Evolutionary conservation across 169 alveolate species (phyloP).

Genomic region (Amoebophrya sp.): DNA sequence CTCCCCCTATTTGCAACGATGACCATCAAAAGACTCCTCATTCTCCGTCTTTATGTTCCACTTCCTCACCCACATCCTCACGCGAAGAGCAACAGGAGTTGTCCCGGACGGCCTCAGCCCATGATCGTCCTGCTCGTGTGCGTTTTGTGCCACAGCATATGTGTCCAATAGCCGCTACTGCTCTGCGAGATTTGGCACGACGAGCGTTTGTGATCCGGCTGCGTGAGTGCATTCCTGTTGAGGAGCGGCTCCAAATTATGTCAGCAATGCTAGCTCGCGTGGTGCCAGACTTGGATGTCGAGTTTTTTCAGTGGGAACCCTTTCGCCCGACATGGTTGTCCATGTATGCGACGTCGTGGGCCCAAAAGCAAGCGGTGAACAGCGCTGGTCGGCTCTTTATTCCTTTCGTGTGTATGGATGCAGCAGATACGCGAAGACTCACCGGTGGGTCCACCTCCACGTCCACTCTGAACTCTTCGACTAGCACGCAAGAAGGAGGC

Average conservation of each 20-base stretch:
- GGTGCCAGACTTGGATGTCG: not conserved
- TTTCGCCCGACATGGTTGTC: not conserved
- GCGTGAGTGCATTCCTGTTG: not conserved
- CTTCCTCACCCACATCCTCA: too few species aligned
- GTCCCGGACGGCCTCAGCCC: too few species aligned
- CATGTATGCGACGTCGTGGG: not conserved
- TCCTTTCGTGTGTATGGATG: not conserved
- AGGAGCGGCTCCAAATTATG: not conserved
- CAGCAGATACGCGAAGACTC: not conserved
- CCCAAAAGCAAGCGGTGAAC: conserved; percentile 5
- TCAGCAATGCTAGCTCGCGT: not conserved
- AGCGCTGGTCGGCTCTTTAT: not conserved
- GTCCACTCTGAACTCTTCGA: too few species aligned
- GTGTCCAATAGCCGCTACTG: too few species aligned
- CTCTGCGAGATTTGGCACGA: not conserved
- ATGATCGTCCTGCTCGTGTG: too few species aligned
- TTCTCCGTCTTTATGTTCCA: too few species aligned
- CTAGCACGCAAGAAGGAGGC: too few species aligned
- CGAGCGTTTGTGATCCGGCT: not conserved
- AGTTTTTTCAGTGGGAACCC: not conserved
- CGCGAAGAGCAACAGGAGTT: too few species aligned
- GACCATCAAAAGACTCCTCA: too few species aligned
- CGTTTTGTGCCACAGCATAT: too few species aligned
- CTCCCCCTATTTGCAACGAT: too few species aligned
- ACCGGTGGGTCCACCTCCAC: too few species aligned